phyloP scores from a whole-genome alignment of 2,329 filamentous ascomycete genomes.

The Cytospora schulzeri region DNA sequence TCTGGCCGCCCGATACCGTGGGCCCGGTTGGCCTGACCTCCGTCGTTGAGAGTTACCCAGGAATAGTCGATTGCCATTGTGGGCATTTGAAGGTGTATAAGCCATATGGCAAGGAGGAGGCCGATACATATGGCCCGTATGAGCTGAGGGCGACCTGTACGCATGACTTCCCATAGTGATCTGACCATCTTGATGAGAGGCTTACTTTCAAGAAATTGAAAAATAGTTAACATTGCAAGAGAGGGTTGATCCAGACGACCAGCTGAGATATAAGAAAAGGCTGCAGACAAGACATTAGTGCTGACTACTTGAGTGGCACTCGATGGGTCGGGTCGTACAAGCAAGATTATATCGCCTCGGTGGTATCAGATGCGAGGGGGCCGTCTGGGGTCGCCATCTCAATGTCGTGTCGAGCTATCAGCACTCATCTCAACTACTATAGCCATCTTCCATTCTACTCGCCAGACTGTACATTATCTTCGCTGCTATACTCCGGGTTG shows the following conservation, averaged over 20 bases:
- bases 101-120: slow-evolving; percentile 19
- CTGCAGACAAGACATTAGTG: too few species aligned
- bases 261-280: too few species aligned
- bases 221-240: too few species aligned
- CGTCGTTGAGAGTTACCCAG: slow-evolving; percentile 3
- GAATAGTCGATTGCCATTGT: slow-evolving; percentile 1
- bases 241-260: too few species aligned
- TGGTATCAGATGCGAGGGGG: background rate
- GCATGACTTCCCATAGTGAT: background rate
- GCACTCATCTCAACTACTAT: too few species aligned
- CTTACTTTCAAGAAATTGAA: too few species aligned
- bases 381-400: background rate
- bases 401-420: too few species aligned
- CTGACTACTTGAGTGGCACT: background rate
- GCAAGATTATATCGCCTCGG: background rate
- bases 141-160: slow-evolving; percentile 6
- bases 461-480: too few species aligned
- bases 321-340: background rate
- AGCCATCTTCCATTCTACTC: too few species aligned
- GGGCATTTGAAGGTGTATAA: slow-evolving; percentile 9
- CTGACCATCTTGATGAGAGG: too few species aligned
- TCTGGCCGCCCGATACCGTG: slow-evolving; percentile 13
- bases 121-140: slow-evolving; percentile 1
- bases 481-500: too few species aligned
- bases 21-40: background rate